Base-by-base conservation (phyloP, 345 rosid species). In the Boechera stricta region DNA sequence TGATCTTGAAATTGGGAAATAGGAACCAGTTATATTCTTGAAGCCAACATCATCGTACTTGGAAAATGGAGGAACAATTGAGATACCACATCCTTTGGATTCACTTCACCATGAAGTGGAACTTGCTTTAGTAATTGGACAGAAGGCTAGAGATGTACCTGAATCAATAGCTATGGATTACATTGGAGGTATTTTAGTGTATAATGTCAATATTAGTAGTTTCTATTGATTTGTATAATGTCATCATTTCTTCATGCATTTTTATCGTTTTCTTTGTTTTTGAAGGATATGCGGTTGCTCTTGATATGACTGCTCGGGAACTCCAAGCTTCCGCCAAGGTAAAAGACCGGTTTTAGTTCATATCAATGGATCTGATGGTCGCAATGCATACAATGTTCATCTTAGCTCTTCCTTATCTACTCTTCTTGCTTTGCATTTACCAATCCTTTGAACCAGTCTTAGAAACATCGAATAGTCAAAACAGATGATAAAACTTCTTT, bases 241-340 rank as follows among this genome's bases (percentile, higher is more conserved):
- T 64, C 51, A 39, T 21, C 53, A 51, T 6, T 11, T 52, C 33
- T 61, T 2, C 28, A 32, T 58, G 29, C 35, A 36, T 38, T 36
- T 16, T 49, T 11, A 4, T 47, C 0, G n/a, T 31, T 70, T 21
- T 11, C 7, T 42, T 54, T 7, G 28, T 6, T 72, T 41, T n/a
- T 26, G 0, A 52, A 79, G 99, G 98, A 8, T 95, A 95, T 85
- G 97, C 99, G n/a, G 82, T 95, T 82, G 99, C 91, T 10, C 78
- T 95, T 85, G 99, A 92, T 82, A 95, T 92, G 97, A 91, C 97
- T 82, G 97, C 98, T 16, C 89, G 94, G 79, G 98, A 95, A 70
- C 88, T 92, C 73, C 97, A 95, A 79, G 84, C 93, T 79, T 59
- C 87, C 64, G 98, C 98, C 0, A 95, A 92, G 97, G 98, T 92